Base-by-base conservation (phyloP, 1,139 yeast genomes). In the Pichia inconspicua region DNA sequence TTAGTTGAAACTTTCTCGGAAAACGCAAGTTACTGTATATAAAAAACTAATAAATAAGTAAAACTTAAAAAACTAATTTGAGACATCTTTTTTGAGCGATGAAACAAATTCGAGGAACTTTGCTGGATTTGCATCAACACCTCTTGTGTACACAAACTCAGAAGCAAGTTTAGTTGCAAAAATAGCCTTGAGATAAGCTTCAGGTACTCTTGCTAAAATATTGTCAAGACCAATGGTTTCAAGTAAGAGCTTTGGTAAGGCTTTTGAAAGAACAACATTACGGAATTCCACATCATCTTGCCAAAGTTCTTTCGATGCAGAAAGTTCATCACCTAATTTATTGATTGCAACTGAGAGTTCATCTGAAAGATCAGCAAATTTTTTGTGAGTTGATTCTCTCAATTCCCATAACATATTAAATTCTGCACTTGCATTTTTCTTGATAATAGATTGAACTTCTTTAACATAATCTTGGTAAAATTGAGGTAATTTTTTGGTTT, bases 151-250 rank as follows among this genome's bases (percentile, higher is more conserved):
- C 53, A 92, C 95, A 67, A 86, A 92, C 50, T 85, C 77, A 41
- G 96, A 87, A 15, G 96, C 94, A 60, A 92, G 75, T 63, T 81
- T 84, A 41, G 96, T 86, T 47, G 97, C 96, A 65, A 92, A 86
- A 56, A 92, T 78, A 12, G 97, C 96, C 63, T 82, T 82, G 64
- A 90, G 74, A 66, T 92, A 92, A 51, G 94, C 77, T 53, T 77
- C 88, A 17, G 98, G 98, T 46, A 92, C 95, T 59, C 95, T 80
- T 43, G 72, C 61, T 59, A 90, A 70, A 43, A 92, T 80, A 50
- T 72, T 69, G 28, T 82, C 84, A 51, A 88, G 76, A n/a, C 96
- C 96, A 60, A 90, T 77, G 55, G 77, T 78, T 50, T 79, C 68
- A 50, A 86, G 73, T 58, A 92, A 76, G 58, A 84, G 70, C 45